Evolutionary conservation across 2,329 filamentous ascomycete species (phyloP).

Genomic region (Aspergillus costaricaensis): DNA sequence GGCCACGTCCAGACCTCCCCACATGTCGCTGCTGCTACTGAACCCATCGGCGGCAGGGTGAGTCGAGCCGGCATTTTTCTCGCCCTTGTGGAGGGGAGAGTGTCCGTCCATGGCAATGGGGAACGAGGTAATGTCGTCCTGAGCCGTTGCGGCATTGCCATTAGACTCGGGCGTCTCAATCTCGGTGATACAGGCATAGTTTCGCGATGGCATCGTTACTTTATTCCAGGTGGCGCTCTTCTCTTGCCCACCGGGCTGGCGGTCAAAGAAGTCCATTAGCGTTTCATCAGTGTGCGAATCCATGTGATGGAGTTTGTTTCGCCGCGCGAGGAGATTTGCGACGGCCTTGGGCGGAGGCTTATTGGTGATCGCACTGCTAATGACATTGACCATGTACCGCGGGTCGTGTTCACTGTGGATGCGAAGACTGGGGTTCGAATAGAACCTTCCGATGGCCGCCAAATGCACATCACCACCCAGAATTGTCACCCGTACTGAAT

Average conservation of each 20-base stretch:
- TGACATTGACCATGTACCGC: constrained; percentile 65
- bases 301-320: constrained; percentile 68
- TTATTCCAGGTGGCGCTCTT: constrained; percentile 75
- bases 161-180: constrained; percentile 33
- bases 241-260: constrained; percentile 57
- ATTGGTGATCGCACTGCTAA: constrained; percentile 68
- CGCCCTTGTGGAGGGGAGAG: constrained; percentile 71
- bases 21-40: constrained; percentile 38
- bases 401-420: constrained; percentile 61
- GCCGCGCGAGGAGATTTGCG: constrained; percentile 62
- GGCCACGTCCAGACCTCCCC: constrained; percentile 48
- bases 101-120: constrained; percentile 63
- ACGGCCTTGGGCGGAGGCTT: constrained; percentile 66
- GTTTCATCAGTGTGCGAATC: constrained; percentile 66
- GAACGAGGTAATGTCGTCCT: constrained; percentile 32
- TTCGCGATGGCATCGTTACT: constrained; percentile 76
- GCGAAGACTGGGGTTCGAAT: constrained; percentile 59
- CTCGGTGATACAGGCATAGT: constrained; percentile 66
- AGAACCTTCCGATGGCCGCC: constrained; percentile 65
- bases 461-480: constrained; percentile 67
- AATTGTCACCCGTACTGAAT: constrained; percentile 62
- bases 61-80: constrained; percentile 72
- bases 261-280: constrained; percentile 63
- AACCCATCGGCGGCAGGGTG: constrained; percentile 69
- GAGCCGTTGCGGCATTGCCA: constrained; percentile 17